Percentiles rank a stretch among this genome's conserved stretches.
Evolutionary conservation across 106 monocot species (phyloP).

Genomic region (Agapanthus africanus): DNA sequence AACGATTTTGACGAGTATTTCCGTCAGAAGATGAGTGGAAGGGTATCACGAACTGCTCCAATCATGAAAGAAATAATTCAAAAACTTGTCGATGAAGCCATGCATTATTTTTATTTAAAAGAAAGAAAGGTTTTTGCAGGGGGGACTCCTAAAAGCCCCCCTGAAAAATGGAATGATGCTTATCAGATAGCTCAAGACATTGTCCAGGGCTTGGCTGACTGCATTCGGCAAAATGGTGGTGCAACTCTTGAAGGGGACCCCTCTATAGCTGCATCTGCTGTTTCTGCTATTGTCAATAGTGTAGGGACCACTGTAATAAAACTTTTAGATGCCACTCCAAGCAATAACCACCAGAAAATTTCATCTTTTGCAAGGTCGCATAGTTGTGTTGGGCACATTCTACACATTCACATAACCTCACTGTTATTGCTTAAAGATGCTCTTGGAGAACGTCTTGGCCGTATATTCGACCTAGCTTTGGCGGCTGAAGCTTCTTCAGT

Average conservation of each 20-base stretch:
- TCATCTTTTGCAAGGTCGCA: too few species aligned
- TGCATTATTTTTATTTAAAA: constrained; percentile 55
- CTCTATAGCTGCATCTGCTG: constrained; percentile 67
- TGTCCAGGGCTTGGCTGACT: constrained; percentile 49
- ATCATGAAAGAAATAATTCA: constrained; percentile 82
- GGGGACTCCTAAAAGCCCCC: constrained; percentile 21
- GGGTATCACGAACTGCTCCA: constrained; percentile 49
- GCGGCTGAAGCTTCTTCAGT: constrained; percentile 79
- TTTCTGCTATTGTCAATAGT: constrained; percentile 79
- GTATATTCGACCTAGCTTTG: constrained; percentile 71
- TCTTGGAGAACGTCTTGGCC: constrained; percentile 73
- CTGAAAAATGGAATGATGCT: constrained; percentile 67
- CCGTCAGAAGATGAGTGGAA: constrained; percentile 64
- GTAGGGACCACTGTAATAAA: constrained; percentile 64
- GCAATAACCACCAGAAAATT: too few species aligned
- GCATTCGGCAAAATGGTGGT: constrained; percentile 73
- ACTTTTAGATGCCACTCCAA: constrained; percentile 41
- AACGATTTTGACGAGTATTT: constrained; percentile 78
- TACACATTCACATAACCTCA: constrained; percentile 71
- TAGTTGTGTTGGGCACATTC: constrained; percentile 48
- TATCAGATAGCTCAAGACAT: constrained; percentile 78
- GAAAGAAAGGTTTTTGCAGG: constrained; percentile 52
- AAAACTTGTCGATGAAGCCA: constrained; percentile 70
- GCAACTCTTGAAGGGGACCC: constrained; percentile 76
- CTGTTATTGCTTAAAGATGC: constrained; percentile 85